Percentiles rank a stretch among this genome's conserved stretches.
Conservation (phyloP, 257 asterid genomes). For the Striga asiatica region DNA sequence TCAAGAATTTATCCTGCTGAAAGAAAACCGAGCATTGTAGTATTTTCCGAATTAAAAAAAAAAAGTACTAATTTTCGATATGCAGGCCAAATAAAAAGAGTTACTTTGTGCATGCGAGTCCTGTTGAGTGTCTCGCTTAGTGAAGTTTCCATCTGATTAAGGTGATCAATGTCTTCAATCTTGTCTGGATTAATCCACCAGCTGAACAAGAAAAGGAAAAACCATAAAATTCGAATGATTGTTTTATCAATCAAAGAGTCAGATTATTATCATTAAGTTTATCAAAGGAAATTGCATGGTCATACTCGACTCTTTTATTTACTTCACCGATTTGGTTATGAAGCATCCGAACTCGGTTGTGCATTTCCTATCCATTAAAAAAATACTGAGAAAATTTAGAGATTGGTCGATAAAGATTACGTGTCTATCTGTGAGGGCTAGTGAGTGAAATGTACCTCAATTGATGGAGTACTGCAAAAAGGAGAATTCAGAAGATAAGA, state of each 20-base stretch:
- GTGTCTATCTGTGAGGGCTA: conserved; percentile 1
- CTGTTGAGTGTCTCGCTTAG: conserved; percentile 45
- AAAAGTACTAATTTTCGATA: neutral
- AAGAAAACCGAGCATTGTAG: neutral
- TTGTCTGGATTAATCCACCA: conserved; percentile 78
- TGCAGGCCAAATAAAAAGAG: neutral
- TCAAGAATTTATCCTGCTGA: conserved; percentile 38
- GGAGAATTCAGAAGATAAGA: neutral
- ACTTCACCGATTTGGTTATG: conserved; percentile 41
- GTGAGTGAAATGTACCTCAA: conserved; percentile 37
- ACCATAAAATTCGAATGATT: neutral
- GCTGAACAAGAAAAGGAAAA: conserved; percentile 20
- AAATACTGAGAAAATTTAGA: conserved; percentile 4
- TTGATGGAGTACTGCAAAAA: conserved; percentile 57
- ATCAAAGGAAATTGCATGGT: conserved; percentile 6
- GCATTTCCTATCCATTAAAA: conserved; percentile 48
- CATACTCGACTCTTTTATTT: conserved; percentile 44
- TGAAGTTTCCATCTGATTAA: conserved; percentile 65
- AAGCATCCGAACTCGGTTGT: conserved; percentile 38
- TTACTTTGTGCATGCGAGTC: conserved; percentile 46
- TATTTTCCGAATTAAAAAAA: no score
- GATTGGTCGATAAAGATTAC: neutral
- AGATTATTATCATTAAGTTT: neutral
- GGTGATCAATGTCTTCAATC: conserved; percentile 53
- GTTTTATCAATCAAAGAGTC: no score